Base-by-base conservation (phyloP, 768 basidiomycete species). In the Lactarius quietus region DNA sequence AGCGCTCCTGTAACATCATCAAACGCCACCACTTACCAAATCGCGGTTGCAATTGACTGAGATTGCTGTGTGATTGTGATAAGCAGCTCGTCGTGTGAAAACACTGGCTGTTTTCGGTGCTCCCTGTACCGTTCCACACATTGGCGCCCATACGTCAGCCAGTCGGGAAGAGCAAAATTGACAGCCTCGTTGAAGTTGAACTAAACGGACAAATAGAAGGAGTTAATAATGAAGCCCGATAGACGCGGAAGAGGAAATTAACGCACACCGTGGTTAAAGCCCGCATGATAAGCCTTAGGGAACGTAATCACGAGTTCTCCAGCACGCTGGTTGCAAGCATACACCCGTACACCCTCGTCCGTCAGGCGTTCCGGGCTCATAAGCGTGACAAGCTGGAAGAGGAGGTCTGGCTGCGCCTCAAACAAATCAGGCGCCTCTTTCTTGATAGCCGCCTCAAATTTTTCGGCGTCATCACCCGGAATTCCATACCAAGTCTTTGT, bases 401-500 rank as follows among this genome's bases (percentile, higher is more conserved):
- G 86, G 63, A 99, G 83, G 77, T 96, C 92, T 0, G 97, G 96
- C 75, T 98, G 96, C 58, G 95, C 92, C 74, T 98, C 94, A 73
- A 99, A 99, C 26, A 99, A 84, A 75, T 99, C 97, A 17, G 97
- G 97, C 28, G 97, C 97, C 76, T 98, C 95, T 61, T 84, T 83
- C 77, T 88, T 89, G 76, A 99, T 97, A 29, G 96, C 96, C 33
- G 90, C 88, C 77, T 99, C 97, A 73, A 99, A 98, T 75, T 93
- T 93, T 70, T 92, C 93, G 31, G 95, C 95, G 71, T 97, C 92
- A 57, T 86, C 85, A n/a, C 92, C 96, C 8, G 97, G 96, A 51
- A 98, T 90, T 57, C 95, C 95, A 76, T 99, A 99, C 97, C 97
- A 99, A 0, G 96, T 99, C 81, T 99, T 99, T 38, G 96, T 96